Conservation (phyloP, 2,329 filamentous ascomycete species). For the Penicillium digitatum region DNA sequence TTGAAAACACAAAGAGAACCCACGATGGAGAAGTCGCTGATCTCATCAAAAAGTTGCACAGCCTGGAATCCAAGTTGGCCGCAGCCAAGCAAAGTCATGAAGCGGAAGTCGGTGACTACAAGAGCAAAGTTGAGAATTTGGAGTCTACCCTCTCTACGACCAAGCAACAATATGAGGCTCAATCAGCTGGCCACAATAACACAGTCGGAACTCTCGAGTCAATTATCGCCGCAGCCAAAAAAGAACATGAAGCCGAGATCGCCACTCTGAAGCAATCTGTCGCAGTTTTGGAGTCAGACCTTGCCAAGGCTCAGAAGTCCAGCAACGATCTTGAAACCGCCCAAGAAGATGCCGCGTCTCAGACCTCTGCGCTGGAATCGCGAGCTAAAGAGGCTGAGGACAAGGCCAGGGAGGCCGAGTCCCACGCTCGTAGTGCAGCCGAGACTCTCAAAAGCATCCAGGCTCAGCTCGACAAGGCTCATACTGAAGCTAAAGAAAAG, state of each 20-base stretch:
- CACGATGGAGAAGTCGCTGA: slow-evolving; percentile 59
- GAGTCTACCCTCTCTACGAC: slow-evolving; percentile 50
- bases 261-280: slow-evolving; percentile 58
- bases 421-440: slow-evolving; percentile 43
- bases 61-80: slow-evolving; percentile 45
- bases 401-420: slow-evolving; percentile 28
- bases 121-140: slow-evolving; percentile 55
- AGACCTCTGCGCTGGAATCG: slow-evolving; percentile 46
- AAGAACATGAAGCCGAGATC: slow-evolving; percentile 58
- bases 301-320: slow-evolving; percentile 49
- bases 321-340: slow-evolving; percentile 57
- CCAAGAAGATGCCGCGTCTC: slow-evolving; percentile 49
- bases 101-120: slow-evolving; percentile 58
- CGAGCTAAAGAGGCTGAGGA: slow-evolving; percentile 45
- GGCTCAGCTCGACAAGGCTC: slow-evolving; percentile 31
- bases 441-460: slow-evolving; percentile 53
- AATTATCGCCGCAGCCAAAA: slow-evolving; percentile 32
- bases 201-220: slow-evolving; percentile 56
- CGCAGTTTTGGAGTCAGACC: slow-evolving; percentile 51
- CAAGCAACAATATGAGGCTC: slow-evolving; percentile 58
- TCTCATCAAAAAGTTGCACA: slow-evolving; percentile 57
- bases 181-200: slow-evolving; percentile 57
- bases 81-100: slow-evolving; percentile 43
- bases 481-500: slow-evolving; percentile 44
- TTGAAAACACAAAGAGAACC: slow-evolving; percentile 58